Percentiles rank a stretch among this genome's conserved stretches.
These are phyloP conservation scores for Psilocybe cubensis DNA, from an alignment of 768 basidiomycete genomes.

Conservation along the genomic window DNA sequence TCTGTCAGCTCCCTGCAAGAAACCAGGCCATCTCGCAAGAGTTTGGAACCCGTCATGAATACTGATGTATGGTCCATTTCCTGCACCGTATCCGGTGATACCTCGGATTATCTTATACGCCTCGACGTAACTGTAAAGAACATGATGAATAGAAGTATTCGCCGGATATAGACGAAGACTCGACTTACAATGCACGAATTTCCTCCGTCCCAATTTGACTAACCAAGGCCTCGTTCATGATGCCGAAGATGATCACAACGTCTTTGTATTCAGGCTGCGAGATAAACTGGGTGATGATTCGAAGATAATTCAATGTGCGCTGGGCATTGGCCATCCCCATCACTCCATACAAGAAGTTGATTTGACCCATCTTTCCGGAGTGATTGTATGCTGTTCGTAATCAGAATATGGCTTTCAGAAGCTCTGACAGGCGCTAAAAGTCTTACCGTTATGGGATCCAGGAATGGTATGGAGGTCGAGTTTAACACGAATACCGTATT, in stretches of 20 bases:
- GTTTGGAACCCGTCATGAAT: slow-evolving; percentile 54
- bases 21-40: slow-evolving; percentile 34
- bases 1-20: slow-evolving; percentile 41
- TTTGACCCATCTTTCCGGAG: slow-evolving; percentile 59
- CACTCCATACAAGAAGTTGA: slow-evolving; percentile 72
- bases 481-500: slow-evolving; percentile 83
- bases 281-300: slow-evolving; percentile 80
- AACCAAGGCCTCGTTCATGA: slow-evolving; percentile 64
- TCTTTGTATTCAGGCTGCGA: slow-evolving; percentile 75
- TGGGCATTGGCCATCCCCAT: slow-evolving; percentile 94
- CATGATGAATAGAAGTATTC: no score
- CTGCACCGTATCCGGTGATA: slow-evolving; percentile 75
- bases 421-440: neutral
- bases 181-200: slow-evolving; percentile 65
- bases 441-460: slow-evolving; percentile 72
- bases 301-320: slow-evolving; percentile 75
- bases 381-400: slow-evolving; percentile 52
- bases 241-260: slow-evolving; percentile 65
- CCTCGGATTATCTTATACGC: slow-evolving; percentile 66
- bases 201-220: slow-evolving; percentile 56
- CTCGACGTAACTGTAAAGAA: slow-evolving; percentile 51
- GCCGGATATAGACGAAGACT: slow-evolving; percentile 14
- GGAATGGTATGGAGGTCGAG: slow-evolving; percentile 83
- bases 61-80: slow-evolving; percentile 62
- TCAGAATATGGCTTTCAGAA: neutral